These are phyloP conservation scores for Sugiyamaella chiloensis DNA, from an alignment of 805 yeast genomes.

Conservation along the genomic window DNA sequence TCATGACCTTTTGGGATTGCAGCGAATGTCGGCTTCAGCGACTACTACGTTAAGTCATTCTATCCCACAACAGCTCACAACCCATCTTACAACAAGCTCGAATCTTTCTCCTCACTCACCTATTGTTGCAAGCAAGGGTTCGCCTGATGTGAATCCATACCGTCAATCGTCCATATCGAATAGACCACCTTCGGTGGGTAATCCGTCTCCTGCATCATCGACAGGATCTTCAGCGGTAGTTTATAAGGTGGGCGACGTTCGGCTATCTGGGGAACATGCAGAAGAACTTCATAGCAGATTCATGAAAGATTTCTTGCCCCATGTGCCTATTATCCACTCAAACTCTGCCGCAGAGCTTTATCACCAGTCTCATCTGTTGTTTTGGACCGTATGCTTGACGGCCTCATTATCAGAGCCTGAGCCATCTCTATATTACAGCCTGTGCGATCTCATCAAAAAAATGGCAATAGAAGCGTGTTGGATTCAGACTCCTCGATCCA, in stretches of 20 bases:
- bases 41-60: not conserved
- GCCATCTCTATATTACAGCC: slow-evolving; percentile 70
- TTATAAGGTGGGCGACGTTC: slow-evolving; percentile 74
- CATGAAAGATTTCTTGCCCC: slow-evolving; percentile 64
- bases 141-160: not conserved
- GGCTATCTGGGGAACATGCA: slow-evolving; percentile 63
- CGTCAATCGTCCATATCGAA: not conserved
- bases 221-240: slow-evolving; percentile 39
- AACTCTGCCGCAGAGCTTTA: slow-evolving; percentile 71
- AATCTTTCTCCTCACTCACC: not conserved
- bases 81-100: not conserved
- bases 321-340: slow-evolving; percentile 73
- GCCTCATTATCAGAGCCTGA: slow-evolving; percentile 86
- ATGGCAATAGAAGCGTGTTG: slow-evolving; percentile 90
- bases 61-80: not conserved
- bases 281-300: slow-evolving; percentile 68
- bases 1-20: slow-evolving; percentile 9
- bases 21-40: too few species aligned
- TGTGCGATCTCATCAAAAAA: slow-evolving; percentile 77
- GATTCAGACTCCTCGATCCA: slow-evolving; percentile 88
- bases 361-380: slow-evolving; percentile 76
- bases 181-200: not conserved
- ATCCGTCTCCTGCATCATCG: slow-evolving; percentile 1
- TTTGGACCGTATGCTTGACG: slow-evolving; percentile 88
- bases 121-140: not conserved